Conservation (phyloP, 352 stramenopile genomes). For the Phytophthora cryptogea region DNA sequence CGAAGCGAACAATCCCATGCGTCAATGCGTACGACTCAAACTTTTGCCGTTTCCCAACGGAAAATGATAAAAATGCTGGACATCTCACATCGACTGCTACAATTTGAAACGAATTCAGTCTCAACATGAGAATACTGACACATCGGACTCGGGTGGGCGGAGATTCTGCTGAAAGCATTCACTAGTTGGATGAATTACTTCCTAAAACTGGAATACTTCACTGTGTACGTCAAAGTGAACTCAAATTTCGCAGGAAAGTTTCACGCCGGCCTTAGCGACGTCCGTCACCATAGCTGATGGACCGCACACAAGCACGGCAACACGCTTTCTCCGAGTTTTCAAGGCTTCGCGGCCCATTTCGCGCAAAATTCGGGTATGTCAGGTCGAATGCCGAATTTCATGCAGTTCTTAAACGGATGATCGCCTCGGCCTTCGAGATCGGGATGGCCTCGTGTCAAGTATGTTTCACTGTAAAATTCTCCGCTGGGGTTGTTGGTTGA, state of each 20-base stretch:
- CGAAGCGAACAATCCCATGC: conserved; percentile 9
- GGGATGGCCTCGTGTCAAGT: conserved; percentile 26
- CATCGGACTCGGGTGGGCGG: too few relatives aligned
- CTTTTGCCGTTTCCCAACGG: background rate
- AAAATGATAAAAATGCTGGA: background rate
- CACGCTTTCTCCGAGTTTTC: conserved; percentile 17
- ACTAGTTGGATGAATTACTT: background rate
- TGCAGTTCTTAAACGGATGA: conserved; percentile 14
- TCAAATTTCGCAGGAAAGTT: conserved; percentile 10
- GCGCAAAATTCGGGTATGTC: conserved; percentile 16
- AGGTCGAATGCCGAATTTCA: conserved; percentile 29
- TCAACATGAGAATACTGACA: background rate
- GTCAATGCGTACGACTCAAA: conserved; percentile 4
- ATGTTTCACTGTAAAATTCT: background rate
- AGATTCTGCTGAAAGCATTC: background rate
- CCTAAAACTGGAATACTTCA: conserved; percentile 23
- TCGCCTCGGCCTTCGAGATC: conserved; percentile 32
- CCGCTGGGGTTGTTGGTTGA: conserved; percentile 4
- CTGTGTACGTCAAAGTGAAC: conserved; percentile 36
- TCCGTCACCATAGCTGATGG: conserved; percentile 27
- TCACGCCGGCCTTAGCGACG: conserved; percentile 14
- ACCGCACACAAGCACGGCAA: conserved; percentile 37
- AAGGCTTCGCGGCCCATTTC: conserved; percentile 24
- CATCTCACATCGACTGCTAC: background rate
- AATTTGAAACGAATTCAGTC: conserved; percentile 1